Evolutionary conservation across 2,329 filamentous ascomycete genomes (phyloP).

Genomic region (Sporothrix euskadiensis): DNA sequence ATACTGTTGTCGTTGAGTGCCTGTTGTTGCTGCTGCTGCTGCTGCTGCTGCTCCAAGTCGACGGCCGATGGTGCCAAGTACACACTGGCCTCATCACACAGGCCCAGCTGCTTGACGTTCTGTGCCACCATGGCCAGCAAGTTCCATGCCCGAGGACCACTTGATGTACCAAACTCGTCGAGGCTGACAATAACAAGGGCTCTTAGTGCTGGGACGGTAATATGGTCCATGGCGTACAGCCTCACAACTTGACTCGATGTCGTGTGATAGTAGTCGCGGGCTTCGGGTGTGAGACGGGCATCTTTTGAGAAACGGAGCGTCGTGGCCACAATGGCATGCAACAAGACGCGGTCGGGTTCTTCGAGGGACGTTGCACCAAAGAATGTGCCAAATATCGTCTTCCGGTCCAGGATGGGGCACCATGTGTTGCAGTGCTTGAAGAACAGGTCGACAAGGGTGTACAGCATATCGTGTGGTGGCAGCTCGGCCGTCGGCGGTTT

Average conservation of each 20-base stretch:
- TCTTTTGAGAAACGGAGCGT: slow-evolving; percentile 83
- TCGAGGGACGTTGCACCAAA: slow-evolving; percentile 76
- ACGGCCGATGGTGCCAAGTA: slow-evolving; percentile 50
- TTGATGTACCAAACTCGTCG: slow-evolving; percentile 81
- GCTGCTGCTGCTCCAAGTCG: not conserved
- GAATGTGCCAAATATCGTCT: slow-evolving; percentile 75
- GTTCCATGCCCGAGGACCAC: slow-evolving; percentile 90
- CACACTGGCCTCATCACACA: slow-evolving; percentile 79
- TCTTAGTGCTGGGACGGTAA: slow-evolving; percentile 82
- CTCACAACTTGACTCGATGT: slow-evolving; percentile 83
- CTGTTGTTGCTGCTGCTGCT: not conserved
- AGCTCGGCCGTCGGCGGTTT: slow-evolving; percentile 53
- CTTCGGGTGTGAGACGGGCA: slow-evolving; percentile 68
- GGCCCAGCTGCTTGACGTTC: slow-evolving; percentile 80
- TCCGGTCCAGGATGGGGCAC: slow-evolving; percentile 85
- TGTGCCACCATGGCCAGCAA: slow-evolving; percentile 83
- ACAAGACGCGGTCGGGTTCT: slow-evolving; percentile 76
- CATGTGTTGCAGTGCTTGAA: slow-evolving; percentile 80
- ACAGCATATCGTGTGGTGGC: slow-evolving; percentile 72
- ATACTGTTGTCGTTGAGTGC: not conserved
- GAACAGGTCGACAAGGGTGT: slow-evolving; percentile 71
- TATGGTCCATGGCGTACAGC: slow-evolving; percentile 84
- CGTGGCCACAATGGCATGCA: slow-evolving; percentile 86
- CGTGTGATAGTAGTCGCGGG: slow-evolving; percentile 72
- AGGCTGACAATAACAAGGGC: slow-evolving; percentile 83